A percentile compares a stretch with the other conserved stretches of the same genome.
These are phyloP conservation scores for Mallotus japonicus DNA, from an alignment of 441 rosid genomes.

Conservation along the genomic window DNA sequence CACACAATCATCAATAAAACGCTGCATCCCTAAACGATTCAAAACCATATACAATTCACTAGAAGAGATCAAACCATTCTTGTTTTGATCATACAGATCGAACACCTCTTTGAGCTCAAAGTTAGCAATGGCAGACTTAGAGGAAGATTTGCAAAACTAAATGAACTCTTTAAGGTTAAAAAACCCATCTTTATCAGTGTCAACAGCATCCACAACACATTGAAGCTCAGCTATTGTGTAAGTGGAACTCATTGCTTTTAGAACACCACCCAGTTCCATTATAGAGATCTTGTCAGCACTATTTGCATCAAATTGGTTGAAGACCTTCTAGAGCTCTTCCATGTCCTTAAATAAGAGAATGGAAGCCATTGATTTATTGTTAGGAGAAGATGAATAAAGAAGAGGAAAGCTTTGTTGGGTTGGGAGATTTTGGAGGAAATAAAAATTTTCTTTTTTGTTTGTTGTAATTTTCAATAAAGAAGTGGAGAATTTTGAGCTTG, in stretches of 20 bases:
- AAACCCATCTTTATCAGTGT: conserved; percentile 50
- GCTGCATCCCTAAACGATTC: conserved; percentile 46
- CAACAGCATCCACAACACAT: conserved; percentile 46
- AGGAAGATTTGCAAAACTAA: conserved; percentile 18
- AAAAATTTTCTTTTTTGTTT: too few species aligned
- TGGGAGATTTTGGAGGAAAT: too few species aligned
- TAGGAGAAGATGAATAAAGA: not conserved
- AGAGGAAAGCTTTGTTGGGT: too few species aligned
- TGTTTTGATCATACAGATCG: conserved; percentile 54
- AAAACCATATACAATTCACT: conserved; percentile 54
- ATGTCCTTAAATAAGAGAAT: conserved; percentile 16
- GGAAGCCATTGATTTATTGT: not conserved
- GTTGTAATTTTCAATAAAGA: too few species aligned
- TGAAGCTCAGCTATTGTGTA: conserved; percentile 42
- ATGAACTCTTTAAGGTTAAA: conserved; percentile 51
- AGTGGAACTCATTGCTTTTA: conserved; percentile 45
- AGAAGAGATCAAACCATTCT: conserved; percentile 54
- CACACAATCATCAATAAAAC: conserved; percentile 46
- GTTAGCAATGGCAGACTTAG: conserved; percentile 18
- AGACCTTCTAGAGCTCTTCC: conserved; percentile 54
- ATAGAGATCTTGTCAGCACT: conserved; percentile 55
- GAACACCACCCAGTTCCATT: conserved; percentile 41
- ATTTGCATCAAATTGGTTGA: conserved; percentile 60
- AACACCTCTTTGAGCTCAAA: conserved; percentile 51
- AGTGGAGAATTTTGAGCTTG: too few species aligned